Percentiles rank a stretch among this genome's conserved stretches.
These are phyloP conservation scores for Reutealis trisperma DNA, from an alignment of 345 rosid species.

Conservation along the genomic window DNA sequence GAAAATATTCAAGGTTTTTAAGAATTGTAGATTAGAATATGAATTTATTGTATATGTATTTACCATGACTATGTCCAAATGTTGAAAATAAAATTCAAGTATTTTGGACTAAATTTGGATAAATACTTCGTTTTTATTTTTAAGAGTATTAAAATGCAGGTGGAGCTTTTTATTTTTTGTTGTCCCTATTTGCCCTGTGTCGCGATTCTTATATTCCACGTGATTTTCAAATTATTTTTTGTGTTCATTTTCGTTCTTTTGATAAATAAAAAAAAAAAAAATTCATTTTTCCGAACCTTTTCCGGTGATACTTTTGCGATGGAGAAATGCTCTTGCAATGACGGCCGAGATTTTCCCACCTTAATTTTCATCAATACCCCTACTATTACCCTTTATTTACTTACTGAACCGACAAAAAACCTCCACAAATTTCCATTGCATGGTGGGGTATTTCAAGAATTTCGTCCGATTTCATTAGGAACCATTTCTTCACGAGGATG, in stretches of 20 bases:
- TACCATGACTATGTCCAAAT: too few species aligned
- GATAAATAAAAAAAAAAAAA: neutral
- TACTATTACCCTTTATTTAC: neutral
- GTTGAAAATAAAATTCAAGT: too few species aligned
- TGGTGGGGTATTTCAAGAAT: constrained; percentile 11
- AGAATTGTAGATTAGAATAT: too few species aligned
- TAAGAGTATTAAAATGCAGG: too few species aligned
- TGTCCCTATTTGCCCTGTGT: neutral
- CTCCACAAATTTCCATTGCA: neutral
- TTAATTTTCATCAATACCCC: constrained; percentile 10
- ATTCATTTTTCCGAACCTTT: neutral
- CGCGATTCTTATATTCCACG: neutral
- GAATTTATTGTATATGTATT: too few species aligned
- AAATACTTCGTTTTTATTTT: too few species aligned
- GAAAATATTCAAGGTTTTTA: too few species aligned
- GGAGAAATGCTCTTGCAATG: constrained; percentile 3
- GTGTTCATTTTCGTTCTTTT: neutral
- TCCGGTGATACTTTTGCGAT: constrained; percentile 13
- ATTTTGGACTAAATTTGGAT: too few species aligned
- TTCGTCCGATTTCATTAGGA: neutral
- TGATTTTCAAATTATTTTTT: neutral
- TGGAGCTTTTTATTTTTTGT: too few species aligned
- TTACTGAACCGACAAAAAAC: neutral
- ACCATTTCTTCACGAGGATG: constrained; percentile 34
- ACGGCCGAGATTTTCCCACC: constrained; percentile 12